Percentiles rank a stretch among this genome's conserved stretches.
Evolutionary conservation across 306 rosid species (phyloP).

Genomic region (Vigna radiata): DNA sequence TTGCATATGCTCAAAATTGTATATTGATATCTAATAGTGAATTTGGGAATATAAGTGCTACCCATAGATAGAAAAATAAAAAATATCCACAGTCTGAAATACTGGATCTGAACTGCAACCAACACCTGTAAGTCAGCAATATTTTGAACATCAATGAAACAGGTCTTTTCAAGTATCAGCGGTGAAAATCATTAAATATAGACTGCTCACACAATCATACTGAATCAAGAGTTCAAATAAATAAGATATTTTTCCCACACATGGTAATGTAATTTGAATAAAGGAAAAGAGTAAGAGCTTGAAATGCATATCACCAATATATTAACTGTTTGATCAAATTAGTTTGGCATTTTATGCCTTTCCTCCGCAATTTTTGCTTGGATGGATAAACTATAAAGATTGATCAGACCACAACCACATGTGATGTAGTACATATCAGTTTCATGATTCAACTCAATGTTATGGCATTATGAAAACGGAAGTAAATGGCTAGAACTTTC

Average conservation of each 20-base stretch:
- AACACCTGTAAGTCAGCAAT: slow-evolving; percentile 37
- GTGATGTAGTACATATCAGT: background rate
- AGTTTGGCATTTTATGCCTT: slow-evolving; percentile 15
- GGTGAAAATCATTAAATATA: background rate
- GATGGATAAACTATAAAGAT: slow-evolving; percentile 14
- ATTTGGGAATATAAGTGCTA: slow-evolving; percentile 23
- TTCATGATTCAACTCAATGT: slow-evolving; percentile 8
- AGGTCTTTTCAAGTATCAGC: background rate
- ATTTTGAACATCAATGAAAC: slow-evolving; percentile 2
- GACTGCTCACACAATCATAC: background rate
- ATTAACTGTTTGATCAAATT: slow-evolving; percentile 3
- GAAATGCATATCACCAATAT: background rate
- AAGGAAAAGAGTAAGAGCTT: background rate
- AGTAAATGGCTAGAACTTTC: slow-evolving; percentile 9
- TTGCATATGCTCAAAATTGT: slow-evolving; percentile 37
- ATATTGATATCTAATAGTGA: slow-evolving; percentile 11
- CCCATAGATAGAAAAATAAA: slow-evolving; percentile 6
- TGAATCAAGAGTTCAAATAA: slow-evolving; percentile 6
- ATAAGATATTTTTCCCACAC: background rate
- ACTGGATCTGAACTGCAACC: slow-evolving; percentile 37
- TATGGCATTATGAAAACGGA: background rate
- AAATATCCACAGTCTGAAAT: slow-evolving; percentile 17
- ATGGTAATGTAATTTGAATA: background rate
- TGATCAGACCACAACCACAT: background rate
- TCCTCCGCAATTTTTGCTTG: background rate